A percentile compares a stretch with the other conserved stretches of the same genome.
These are phyloP conservation scores for Akanthomyces uredinophilus DNA, from an alignment of 2,329 filamentous ascomycete species.

Conservation along the genomic window DNA sequence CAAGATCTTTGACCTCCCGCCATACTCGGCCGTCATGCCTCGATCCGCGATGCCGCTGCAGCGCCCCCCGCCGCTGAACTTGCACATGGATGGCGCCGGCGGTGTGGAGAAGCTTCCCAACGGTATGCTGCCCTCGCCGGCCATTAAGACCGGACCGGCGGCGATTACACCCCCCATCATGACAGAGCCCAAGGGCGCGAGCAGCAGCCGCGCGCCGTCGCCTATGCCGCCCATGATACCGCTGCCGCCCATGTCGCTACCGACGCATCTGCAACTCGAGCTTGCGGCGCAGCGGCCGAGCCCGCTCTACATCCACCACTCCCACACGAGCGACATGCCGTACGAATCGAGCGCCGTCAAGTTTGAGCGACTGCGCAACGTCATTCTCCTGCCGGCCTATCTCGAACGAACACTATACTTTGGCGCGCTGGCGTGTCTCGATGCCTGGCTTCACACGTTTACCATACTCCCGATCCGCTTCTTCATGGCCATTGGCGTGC, in stretches of 20 bases:
- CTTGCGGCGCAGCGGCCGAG: slow-evolving; percentile 57
- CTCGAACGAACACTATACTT: slow-evolving; percentile 84
- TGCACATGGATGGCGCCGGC: slow-evolving; percentile 30
- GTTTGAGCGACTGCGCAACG: slow-evolving; percentile 85
- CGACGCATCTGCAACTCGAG: slow-evolving; percentile 60
- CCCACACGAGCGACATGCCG: slow-evolving; percentile 54
- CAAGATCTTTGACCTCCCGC: slow-evolving; percentile 24
- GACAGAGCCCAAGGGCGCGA: slow-evolving; percentile 18
- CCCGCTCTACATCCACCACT: slow-evolving; percentile 60
- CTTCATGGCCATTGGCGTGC: slow-evolving; percentile 68
- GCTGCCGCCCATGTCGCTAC: slow-evolving; percentile 61
- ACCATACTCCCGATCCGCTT: slow-evolving; percentile 92
- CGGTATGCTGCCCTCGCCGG: slow-evolving; percentile 19
- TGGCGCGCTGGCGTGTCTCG: slow-evolving; percentile 83
- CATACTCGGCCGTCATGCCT: slow-evolving; percentile 32
- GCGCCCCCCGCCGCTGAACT: slow-evolving; percentile 40
- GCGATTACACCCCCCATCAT: slow-evolving; percentile 18
- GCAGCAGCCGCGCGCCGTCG: slow-evolving; percentile 34
- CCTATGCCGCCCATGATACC: slow-evolving; percentile 53
- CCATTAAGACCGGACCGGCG: slow-evolving; percentile 22
- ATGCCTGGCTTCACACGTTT: slow-evolving; percentile 95
- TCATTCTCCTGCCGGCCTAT: slow-evolving; percentile 73
- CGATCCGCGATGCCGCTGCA: slow-evolving; percentile 41
- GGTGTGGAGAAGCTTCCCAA: slow-evolving; percentile 2
- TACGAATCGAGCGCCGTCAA: slow-evolving; percentile 93